Conservation (phyloP, 106 monocot species). For the Amphibolis antarctica region DNA sequence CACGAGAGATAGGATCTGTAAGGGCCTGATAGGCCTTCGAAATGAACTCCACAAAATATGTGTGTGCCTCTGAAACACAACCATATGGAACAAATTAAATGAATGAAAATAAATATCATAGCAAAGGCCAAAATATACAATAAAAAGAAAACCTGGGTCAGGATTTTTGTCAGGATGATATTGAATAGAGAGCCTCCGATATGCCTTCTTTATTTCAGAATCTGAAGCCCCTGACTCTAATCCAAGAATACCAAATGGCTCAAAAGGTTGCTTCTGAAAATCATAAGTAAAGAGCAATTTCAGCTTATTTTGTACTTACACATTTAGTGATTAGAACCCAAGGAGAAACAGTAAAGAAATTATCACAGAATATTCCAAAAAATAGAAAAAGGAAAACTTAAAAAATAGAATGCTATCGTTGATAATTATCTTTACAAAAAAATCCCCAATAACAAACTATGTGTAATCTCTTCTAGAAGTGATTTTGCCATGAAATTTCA, state of each 20-base stretch:
- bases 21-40: slow-evolving; percentile 82
- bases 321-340: no score
- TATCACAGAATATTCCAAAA: no score
- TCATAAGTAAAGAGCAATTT: background rate
- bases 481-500: no score
- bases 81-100: background rate
- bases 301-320: no score
- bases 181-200: slow-evolving; percentile 76
- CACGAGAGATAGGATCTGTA: slow-evolving; percentile 67
- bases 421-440: no score
- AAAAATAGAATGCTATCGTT: no score
- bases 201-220: slow-evolving; percentile 91
- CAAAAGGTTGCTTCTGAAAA: slow-evolving; percentile 68
- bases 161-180: slow-evolving; percentile 99
- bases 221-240: slow-evolving; percentile 76
- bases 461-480: no score
- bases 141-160: slow-evolving; percentile 57
- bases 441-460: no score
- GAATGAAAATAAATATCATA: background rate
- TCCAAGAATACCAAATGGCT: slow-evolving; percentile 89
- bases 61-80: slow-evolving; percentile 64
- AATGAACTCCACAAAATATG: slow-evolving; percentile 64
- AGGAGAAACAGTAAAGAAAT: no score
- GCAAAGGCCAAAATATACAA: background rate
- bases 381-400: no score